Evolutionary conservation across 768 basidiomycete genomes (phyloP), one percentile per base, ranked within the genome.

Genomic region (Lactarius pseudohatsudake): DNA sequence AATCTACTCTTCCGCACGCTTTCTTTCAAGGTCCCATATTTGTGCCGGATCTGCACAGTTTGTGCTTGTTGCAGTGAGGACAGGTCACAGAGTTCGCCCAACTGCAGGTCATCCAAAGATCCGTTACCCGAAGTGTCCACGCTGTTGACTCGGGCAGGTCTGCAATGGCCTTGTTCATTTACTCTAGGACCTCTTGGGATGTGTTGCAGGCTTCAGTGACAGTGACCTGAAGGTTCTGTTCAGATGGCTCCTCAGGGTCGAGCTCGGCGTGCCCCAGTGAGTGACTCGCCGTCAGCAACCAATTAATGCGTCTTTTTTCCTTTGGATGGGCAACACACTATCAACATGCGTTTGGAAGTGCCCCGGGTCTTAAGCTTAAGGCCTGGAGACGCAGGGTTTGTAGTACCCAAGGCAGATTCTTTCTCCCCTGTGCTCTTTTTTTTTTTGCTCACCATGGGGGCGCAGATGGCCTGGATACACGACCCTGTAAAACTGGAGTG

Each of bases 391-490:
- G 4, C 36, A 38, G 3, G 11, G 34, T 36, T 10, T 11, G 34
- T 36, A 36, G 34, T 36, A 38, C 11, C 36, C 10, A 13, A 38
- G 3, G 36, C 11, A 38, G 11, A 13, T 18, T 22, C 40, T 28
- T 7, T 11, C 18, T 34, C 36, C 22, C 6, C 36, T 26, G 8
- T 15, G n/a, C 2, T 4, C 30, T 30, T 2, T 32, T 5, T 2
- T 41, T 5, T 20, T 11, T 9, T 16, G 30, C 47, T 58, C 38
- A 40, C 32, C 28, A 34, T 34, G 34, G 30, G 34, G 11, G 26
- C 66, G 22, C 62, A 91, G 91, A 77, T 94, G 92, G 92, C 92
- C 92, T 22, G 88, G 90, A 57, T 88, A 90, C 67, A 91, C 91
- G 26, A 93, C 34, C 34, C 9, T 32, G 32, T 32, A 32, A 32